Evolutionary conservation across 2,329 filamentous ascomycete genomes (phyloP), one percentile per base, ranked within the genome.

Genomic region (Thelonectria discophora): DNA sequence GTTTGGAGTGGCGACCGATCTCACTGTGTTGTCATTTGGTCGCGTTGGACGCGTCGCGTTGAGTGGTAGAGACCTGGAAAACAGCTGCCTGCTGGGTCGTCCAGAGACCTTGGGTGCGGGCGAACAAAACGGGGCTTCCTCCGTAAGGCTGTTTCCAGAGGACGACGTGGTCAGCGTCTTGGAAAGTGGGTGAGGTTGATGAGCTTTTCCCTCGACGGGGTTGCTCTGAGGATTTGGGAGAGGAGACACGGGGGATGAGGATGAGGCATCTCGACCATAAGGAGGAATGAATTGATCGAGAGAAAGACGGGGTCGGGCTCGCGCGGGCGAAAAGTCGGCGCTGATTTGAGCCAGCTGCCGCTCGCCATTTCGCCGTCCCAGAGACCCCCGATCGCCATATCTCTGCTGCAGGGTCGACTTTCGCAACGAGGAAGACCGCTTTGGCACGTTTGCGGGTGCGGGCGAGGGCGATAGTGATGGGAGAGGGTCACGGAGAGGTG

Each of bases 321-420:
- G 83, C n/a, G 69, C 71, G n/a, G 88, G 84, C 4, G 85, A 79
- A 30, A 83, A 81, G 57, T 91, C 89, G 21, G 76, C 73, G 20
- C 77, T 76, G 67, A 84, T 75, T 57, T 80, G 82, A 7, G 83
- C 81, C 43, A 86, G 73, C 54, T 85, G 83, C 61, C 84, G 82
- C 64, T 85, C 87, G 51, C 82, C 88, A 43, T 83, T 82, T 60
- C 87, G 81, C 57, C 85, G 80, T 40, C 86, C 86, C 81, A 84
- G 88, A 55, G 82, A 91, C 11, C 83, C 84, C 58, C 90, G 86
- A 40, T 91, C 89, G 43, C 87, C 85, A 64, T 91, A 86, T 42
- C 94, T 89, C 76, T 97, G 94, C 73, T 96, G 93, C 21, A 97
- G 78, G 1, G 94, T 97, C 2, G 93, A 96, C 74, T 90, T 94